Conservation (phyloP, 306 rosid genomes). For the Calophaca sinica region DNA sequence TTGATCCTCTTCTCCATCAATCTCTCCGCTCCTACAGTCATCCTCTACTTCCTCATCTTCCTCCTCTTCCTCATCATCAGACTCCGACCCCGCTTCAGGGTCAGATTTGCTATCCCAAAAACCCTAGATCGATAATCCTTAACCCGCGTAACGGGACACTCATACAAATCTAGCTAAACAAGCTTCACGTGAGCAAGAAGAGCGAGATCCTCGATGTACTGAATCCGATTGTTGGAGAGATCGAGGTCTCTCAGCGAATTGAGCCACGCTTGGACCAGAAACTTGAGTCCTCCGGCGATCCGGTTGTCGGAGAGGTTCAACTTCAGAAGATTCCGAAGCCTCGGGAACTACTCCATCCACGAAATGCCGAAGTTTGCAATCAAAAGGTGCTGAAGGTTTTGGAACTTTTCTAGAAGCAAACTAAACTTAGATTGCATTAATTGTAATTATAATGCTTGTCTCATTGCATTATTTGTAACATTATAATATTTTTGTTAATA, state of each 20-base stretch:
- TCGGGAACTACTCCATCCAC: slow-evolving; percentile 89
- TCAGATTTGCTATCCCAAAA: too few species aligned
- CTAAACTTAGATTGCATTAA: too few species aligned
- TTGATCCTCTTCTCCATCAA: slow-evolving; percentile 83
- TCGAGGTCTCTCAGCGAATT: slow-evolving; percentile 85
- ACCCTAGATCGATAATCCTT: slow-evolving; percentile 99
- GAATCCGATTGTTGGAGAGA: slow-evolving; percentile 89
- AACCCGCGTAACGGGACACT: slow-evolving; percentile 87
- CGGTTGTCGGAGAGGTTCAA: slow-evolving; percentile 85
- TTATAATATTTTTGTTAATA: too few species aligned
- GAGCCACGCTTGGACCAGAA: slow-evolving; percentile 77
- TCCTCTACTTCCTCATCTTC: slow-evolving; percentile 62
- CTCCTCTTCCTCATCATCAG: slow-evolving; percentile 77
- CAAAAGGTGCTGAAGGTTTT: slow-evolving; percentile 87
- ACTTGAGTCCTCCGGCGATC: slow-evolving; percentile 83
- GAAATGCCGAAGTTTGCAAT: slow-evolving; percentile 91
- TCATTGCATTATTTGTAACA: too few species aligned
- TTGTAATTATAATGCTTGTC: too few species aligned
- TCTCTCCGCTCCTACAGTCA: slow-evolving; percentile 89
- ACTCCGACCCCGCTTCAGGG: slow-evolving; percentile 92
- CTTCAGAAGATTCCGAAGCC: slow-evolving; percentile 72
- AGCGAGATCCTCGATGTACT: slow-evolving; percentile 80
- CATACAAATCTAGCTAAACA: slow-evolving; percentile 86
- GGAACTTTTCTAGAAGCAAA: slow-evolving; percentile 78
- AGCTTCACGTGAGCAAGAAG: slow-evolving; percentile 88